A percentile compares a stretch with the other conserved stretches of the same genome.
phyloP scores from a whole-genome alignment of 306 rosid species.

The Psophocarpus tetragonolobus region DNA sequence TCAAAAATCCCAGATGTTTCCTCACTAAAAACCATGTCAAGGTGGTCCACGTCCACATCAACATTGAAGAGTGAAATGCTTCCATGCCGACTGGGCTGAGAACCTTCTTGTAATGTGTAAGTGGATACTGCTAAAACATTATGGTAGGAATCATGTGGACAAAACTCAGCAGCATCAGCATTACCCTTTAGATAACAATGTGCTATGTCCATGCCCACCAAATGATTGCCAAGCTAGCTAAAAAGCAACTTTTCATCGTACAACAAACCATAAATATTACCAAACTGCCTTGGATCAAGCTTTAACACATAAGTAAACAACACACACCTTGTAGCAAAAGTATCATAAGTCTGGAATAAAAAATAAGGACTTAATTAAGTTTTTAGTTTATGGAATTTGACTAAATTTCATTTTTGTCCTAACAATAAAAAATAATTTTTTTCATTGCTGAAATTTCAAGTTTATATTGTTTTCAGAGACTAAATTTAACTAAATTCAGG shows the following conservation, averaged over 20 bases:
- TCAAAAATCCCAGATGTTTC: conserved; percentile 75
- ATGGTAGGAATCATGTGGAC: conserved; percentile 56
- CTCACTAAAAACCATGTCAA: conserved; percentile 53
- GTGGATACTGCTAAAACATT: conserved; percentile 81
- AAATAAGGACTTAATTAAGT: too few relatives aligned
- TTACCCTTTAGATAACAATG: conserved; percentile 75
- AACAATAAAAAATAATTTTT: too few relatives aligned
- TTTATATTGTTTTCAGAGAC: too few relatives aligned
- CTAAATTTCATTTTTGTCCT: too few relatives aligned
- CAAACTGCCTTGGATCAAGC: conserved; percentile 51
- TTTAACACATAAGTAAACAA: not conserved
- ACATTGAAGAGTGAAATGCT: conserved; percentile 70
- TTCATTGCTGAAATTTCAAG: too few relatives aligned
- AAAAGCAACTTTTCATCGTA: not conserved
- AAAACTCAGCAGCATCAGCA: conserved; percentile 88
- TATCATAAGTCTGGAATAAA: not conserved
- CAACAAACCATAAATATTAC: conserved; percentile 38
- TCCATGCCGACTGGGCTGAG: conserved; percentile 64
- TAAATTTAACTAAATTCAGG: too few relatives aligned
- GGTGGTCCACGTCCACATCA: conserved; percentile 39
- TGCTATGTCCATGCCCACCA: conserved; percentile 65
- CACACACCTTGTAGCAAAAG: not conserved
- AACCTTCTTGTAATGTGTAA: conserved; percentile 74
- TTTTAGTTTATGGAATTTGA: too few relatives aligned
- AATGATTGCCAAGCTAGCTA: not conserved